phyloP scores from a whole-genome alignment of 129 eudicot genomes.

The Pittosporum tobira region DNA sequence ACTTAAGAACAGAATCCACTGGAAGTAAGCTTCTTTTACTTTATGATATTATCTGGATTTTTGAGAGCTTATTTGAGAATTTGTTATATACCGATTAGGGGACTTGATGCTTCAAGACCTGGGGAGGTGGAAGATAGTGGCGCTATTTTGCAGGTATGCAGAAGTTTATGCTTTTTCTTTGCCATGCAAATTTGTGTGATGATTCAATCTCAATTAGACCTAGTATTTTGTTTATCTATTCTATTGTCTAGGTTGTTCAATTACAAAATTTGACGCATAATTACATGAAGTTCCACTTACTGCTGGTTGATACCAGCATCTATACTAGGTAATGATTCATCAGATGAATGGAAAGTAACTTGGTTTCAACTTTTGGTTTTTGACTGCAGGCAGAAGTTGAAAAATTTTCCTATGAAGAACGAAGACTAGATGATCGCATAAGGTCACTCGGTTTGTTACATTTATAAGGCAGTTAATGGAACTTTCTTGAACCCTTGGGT shows the following conservation, averaged over 20 bases:
- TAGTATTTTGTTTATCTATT: background rate
- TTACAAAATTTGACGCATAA: background rate
- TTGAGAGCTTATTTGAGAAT: constrained; percentile 10
- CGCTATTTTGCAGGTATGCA: constrained; percentile 57
- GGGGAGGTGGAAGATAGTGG: constrained; percentile 68
- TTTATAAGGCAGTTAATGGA: constrained; percentile 16
- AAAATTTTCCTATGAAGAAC: constrained; percentile 74
- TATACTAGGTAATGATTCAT: background rate
- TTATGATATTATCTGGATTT: constrained; percentile 3
- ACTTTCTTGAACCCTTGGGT: constrained; percentile 2
- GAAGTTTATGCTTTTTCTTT: background rate
- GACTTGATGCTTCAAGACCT: constrained; percentile 75
- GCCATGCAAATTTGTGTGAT: background rate
- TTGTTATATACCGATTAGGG: constrained; percentile 37
- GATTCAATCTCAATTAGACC: background rate
- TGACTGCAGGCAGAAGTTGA: constrained; percentile 71
- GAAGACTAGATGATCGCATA: constrained; percentile 69
- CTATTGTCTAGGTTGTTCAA: background rate
- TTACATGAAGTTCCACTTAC: background rate
- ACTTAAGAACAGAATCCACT: constrained; percentile 85
- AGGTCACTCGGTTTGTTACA: constrained; percentile 38
- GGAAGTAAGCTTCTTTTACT: constrained; percentile 80
- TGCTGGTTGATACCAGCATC: background rate
- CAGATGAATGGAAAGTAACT: background rate
- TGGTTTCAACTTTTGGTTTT: constrained; percentile 1